A percentile compares a stretch with the other conserved stretches of the same genome.
These are phyloP conservation scores for Leishmania amazonensis DNA, from an alignment of 208 protist species.

Conservation along the genomic window DNA sequence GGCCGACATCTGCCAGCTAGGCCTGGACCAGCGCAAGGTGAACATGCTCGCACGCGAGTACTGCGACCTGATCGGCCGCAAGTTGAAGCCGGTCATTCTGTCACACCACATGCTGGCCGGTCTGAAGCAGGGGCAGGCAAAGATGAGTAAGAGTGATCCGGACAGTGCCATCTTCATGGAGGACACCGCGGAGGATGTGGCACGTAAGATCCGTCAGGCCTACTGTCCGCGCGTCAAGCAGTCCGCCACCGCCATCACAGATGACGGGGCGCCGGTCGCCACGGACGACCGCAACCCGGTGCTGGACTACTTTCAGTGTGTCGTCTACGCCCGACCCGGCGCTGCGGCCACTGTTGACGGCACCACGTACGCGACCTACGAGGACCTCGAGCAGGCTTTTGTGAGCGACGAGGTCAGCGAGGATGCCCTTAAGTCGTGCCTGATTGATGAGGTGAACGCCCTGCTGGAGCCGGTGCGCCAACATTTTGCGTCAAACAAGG, in stretches of 20 bases:
- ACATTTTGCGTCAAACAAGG: constrained; percentile 90
- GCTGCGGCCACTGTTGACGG: constrained; percentile 49
- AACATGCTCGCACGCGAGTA: constrained; percentile 99
- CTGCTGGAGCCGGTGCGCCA: constrained; percentile 95
- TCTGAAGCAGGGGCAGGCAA: constrained; percentile 95
- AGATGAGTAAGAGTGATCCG: constrained; percentile 99
- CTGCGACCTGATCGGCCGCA: constrained; percentile 90
- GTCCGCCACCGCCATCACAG: constrained; percentile 42
- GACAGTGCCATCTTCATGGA: constrained; percentile 99
- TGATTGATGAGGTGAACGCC: constrained; percentile 88
- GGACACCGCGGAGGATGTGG: constrained; percentile 95
- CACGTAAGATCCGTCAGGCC: constrained; percentile 94
- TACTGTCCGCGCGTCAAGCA: constrained; percentile 93
- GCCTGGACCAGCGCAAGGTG: constrained; percentile 99
- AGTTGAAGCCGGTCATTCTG: constrained; percentile 97
- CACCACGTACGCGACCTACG: constrained; percentile 69
- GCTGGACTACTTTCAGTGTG: constrained; percentile 95
- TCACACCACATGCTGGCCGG: constrained; percentile 99
- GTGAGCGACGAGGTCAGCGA: constrained; percentile 67
- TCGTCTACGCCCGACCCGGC: constrained; percentile 85
- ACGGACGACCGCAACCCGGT: constrained; percentile 94
- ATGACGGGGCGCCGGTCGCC: constrained; percentile 72
- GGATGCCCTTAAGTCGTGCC: constrained; percentile 78
- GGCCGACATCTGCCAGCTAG: constrained; percentile 99
- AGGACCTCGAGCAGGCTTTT: constrained; percentile 83